Percentiles rank a stretch among this genome's conserved stretches.
phyloP scores from a whole-genome alignment of 2,329 filamentous ascomycete species.

The Calonectria naviculata region DNA sequence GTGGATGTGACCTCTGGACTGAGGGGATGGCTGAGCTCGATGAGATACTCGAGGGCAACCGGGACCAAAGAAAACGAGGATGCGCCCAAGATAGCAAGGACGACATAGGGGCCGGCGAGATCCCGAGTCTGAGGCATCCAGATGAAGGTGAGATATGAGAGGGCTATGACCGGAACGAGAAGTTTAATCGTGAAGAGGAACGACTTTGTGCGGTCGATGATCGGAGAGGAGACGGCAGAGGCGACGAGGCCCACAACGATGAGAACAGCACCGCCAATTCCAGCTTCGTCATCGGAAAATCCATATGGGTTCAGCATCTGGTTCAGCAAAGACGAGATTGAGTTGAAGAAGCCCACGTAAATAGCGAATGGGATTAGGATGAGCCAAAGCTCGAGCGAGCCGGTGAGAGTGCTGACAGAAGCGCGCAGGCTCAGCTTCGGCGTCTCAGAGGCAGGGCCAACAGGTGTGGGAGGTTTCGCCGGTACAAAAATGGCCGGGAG shows the following conservation, averaged over 20 bases:
- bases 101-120: slow-evolving; percentile 78
- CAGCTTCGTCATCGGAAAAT: slow-evolving; percentile 85
- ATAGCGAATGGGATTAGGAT: slow-evolving; percentile 83
- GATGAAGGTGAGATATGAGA: slow-evolving; percentile 81
- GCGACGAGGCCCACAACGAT: slow-evolving; percentile 88
- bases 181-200: slow-evolving; percentile 80
- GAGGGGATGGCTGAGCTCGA: slow-evolving; percentile 88
- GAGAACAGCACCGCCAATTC: slow-evolving; percentile 88
- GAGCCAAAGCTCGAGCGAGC: slow-evolving; percentile 81
- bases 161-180: slow-evolving; percentile 78
- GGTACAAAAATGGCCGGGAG: slow-evolving; percentile 88
- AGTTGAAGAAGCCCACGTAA: slow-evolving; percentile 96
- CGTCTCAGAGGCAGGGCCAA: slow-evolving; percentile 73
- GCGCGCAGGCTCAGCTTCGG: slow-evolving; percentile 63
- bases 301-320: slow-evolving; percentile 90
- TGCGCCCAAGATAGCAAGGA: slow-evolving; percentile 82
- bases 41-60: slow-evolving; percentile 86
- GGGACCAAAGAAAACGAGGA: slow-evolving; percentile 84
- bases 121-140: slow-evolving; percentile 75
- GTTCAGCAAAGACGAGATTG: slow-evolving; percentile 86
- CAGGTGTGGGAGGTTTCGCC: slow-evolving; percentile 79
- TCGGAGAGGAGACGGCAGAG: slow-evolving; percentile 80
- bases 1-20: slow-evolving; percentile 87
- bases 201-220: slow-evolving; percentile 86
- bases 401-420: slow-evolving; percentile 63